A percentile compares a stretch with the other conserved stretches of the same genome.
Evolutionary conservation across 148 eudicot species (phyloP).

Genomic region (Heliamphora exappendiculata): DNA sequence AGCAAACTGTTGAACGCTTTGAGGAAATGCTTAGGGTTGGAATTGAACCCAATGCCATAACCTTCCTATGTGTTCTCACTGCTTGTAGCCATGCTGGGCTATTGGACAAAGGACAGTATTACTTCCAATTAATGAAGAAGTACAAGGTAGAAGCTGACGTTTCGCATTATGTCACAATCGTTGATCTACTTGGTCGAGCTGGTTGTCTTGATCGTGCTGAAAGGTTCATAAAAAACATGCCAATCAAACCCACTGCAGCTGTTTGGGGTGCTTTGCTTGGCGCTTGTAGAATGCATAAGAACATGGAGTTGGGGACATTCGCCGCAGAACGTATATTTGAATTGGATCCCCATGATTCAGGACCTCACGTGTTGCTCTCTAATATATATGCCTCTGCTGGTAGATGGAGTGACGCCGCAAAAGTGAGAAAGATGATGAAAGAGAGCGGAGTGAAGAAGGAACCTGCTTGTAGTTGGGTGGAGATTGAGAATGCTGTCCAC

Average conservation of each 20-base stretch:
- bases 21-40: conserved; percentile 18
- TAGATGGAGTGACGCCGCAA: conserved; percentile 15
- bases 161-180: conserved; percentile 17
- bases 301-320: conserved; percentile 16
- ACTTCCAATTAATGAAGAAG: conserved; percentile 16
- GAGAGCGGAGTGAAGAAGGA: conserved; percentile 9
- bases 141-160: conserved; percentile 11
- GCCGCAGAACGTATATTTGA: conserved; percentile 15
- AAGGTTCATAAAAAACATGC: conserved; percentile 13
- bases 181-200: conserved; percentile 19
- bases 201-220: conserved; percentile 16
- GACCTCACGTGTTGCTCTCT: conserved; percentile 12
- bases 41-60: conserved; percentile 13
- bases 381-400: conserved; percentile 21
- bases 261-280: conserved; percentile 22
- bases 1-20: conserved; percentile 10
- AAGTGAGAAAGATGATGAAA: conserved; percentile 18
- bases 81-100: conserved; percentile 24
- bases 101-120: conserved; percentile 12
- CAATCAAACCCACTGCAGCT: conserved; percentile 19
- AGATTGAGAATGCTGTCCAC: conserved; percentile 13
- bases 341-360: conserved; percentile 18
- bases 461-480: conserved; percentile 16
- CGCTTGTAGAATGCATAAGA: conserved; percentile 22
- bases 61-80: conserved; percentile 18